Evolutionary conservation across 495 filamentous ascomycete genomes (phyloP).

Genomic region (Podospora sp.): DNA sequence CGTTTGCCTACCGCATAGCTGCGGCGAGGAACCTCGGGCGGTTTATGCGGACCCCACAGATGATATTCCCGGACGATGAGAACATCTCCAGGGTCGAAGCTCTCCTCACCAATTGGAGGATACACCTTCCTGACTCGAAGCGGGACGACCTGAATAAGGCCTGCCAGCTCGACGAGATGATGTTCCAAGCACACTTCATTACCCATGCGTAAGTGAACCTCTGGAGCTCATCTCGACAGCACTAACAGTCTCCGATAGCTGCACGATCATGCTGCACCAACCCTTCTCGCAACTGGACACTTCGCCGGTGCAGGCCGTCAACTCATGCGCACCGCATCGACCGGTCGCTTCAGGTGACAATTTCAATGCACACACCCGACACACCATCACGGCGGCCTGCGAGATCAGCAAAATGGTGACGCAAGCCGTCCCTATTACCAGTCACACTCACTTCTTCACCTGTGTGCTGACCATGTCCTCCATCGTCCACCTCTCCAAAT

Average conservation of each 20-base stretch:
- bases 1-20: slow-evolving; percentile 76
- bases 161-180: slow-evolving; percentile 78
- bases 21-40: slow-evolving; percentile 73
- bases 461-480: slow-evolving; percentile 75
- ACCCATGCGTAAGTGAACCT: slow-evolving; percentile 58
- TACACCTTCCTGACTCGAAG: slow-evolving; percentile 79
- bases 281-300: slow-evolving; percentile 65
- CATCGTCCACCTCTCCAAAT: slow-evolving; percentile 63
- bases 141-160: slow-evolving; percentile 67
- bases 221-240: not conserved
- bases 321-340: slow-evolving; percentile 59
- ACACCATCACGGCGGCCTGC: slow-evolving; percentile 76
- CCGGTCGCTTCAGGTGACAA: slow-evolving; percentile 57
- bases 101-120: slow-evolving; percentile 77
- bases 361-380: slow-evolving; percentile 73
- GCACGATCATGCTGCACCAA: slow-evolving; percentile 74
- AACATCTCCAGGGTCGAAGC: slow-evolving; percentile 65
- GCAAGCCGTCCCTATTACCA: slow-evolving; percentile 69
- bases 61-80: slow-evolving; percentile 48
- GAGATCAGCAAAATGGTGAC: slow-evolving; percentile 77
- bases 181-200: slow-evolving; percentile 90
- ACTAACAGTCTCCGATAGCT: slow-evolving; percentile 29
- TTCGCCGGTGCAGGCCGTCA: slow-evolving; percentile 55
- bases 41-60: slow-evolving; percentile 61
- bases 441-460: slow-evolving; percentile 87